Conservation (phyloP, 306 rosid species). For the Pueraria montana region DNA sequence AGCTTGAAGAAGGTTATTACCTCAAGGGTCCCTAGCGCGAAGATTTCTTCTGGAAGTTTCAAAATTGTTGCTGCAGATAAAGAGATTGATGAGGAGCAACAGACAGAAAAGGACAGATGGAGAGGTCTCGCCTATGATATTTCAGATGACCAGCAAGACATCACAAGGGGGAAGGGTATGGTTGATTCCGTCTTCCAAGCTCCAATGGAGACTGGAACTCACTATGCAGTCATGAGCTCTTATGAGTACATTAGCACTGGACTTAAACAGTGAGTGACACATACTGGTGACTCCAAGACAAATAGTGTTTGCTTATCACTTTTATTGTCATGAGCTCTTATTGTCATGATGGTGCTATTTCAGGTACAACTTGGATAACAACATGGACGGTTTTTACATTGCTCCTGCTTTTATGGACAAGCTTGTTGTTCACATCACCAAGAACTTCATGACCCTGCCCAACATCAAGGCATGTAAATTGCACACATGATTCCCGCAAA, state of each 20-base stretch:
- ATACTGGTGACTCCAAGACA: not conserved
- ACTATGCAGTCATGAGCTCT: slow-evolving; percentile 82
- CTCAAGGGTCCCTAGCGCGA: slow-evolving; percentile 58
- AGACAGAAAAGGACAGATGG: slow-evolving; percentile 79
- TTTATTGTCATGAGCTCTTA: not conserved
- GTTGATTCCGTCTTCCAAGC: slow-evolving; percentile 91
- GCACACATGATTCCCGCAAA: not conserved
- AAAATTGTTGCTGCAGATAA: slow-evolving; percentile 69
- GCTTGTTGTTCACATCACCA: slow-evolving; percentile 94
- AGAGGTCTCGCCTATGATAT: slow-evolving; percentile 67
- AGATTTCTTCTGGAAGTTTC: slow-evolving; percentile 64
- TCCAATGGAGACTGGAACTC: slow-evolving; percentile 69
- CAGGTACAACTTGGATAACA: slow-evolving; percentile 85
- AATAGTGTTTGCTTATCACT: slow-evolving; percentile 16
- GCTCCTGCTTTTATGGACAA: slow-evolving; percentile 99
- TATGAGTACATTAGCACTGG: slow-evolving; percentile 84
- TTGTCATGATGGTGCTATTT: slow-evolving; percentile 21
- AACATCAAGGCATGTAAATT: slow-evolving; percentile 78
- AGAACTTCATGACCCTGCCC: slow-evolving; percentile 90
- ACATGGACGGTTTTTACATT: slow-evolving; percentile 80
- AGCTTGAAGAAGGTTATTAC: slow-evolving; percentile 77
- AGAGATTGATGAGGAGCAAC: slow-evolving; percentile 60
- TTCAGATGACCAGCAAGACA: slow-evolving; percentile 94
- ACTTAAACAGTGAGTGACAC: slow-evolving; percentile 65
- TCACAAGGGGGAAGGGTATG: slow-evolving; percentile 93